These are phyloP conservation scores for sorghum (Sorghum bicolor) DNA, from an alignment of 176 grass and related monocot species.

Conservation along the genomic window Sorghum_bicolor_NCBIv3 NC_012870.2:7260001-7260500, in stretches of 20 bases:
- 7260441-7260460: too few species aligned
- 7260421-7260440: too few species aligned
- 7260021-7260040: slow-evolving; percentile 11
- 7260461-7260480: too few species aligned
- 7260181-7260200: neutral
- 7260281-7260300: neutral
- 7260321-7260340: neutral
- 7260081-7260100: neutral
- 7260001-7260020: slow-evolving; percentile 35
- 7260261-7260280: neutral
- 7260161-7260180: neutral
- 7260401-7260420: too few species aligned
- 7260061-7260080: neutral
- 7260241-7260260: neutral
- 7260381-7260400: too few species aligned
- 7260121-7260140: neutral
- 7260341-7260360: neutral
- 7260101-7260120: neutral
- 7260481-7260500: too few species aligned
- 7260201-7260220: neutral
- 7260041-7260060: neutral
- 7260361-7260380: neutral
- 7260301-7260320: neutral
- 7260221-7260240: neutral
- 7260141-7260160: neutral